A percentile compares a stretch with the other conserved stretches of the same genome.
These are phyloP conservation scores for Jatropha multifida DNA, from an alignment of 441 rosid genomes.

Conservation along the genomic window DNA sequence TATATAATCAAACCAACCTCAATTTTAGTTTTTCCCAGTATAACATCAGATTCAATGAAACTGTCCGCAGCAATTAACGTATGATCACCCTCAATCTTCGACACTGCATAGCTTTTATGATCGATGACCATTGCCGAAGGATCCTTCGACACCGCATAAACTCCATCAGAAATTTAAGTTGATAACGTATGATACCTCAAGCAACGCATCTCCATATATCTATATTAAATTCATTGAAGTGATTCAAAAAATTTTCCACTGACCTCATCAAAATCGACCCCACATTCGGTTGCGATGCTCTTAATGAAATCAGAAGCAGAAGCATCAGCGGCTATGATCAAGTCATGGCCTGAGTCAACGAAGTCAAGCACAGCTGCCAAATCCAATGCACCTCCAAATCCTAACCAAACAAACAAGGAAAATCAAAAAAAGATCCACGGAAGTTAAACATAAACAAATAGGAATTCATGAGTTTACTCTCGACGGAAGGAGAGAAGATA, in stretches of 20 bases:
- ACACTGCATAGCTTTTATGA: constrained; percentile 60
- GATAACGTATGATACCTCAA: not conserved
- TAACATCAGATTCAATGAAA: constrained; percentile 58
- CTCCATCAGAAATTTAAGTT: constrained; percentile 3
- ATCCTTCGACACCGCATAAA: constrained; percentile 43
- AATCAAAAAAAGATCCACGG: not conserved
- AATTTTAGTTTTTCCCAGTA: constrained; percentile 59
- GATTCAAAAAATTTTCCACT: constrained; percentile 10
- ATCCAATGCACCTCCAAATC: constrained; percentile 72
- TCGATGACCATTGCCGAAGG: constrained; percentile 70
- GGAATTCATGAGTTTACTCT: constrained; percentile 46
- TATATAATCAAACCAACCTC: constrained; percentile 38
- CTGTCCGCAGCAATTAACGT: constrained; percentile 66
- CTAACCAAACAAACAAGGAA: constrained; percentile 23
- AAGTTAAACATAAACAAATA: not conserved
- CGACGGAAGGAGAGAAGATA: constrained; percentile 71
- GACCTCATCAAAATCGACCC: constrained; percentile 86
- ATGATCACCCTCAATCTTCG: constrained; percentile 66
- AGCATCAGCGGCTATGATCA: constrained; percentile 74
- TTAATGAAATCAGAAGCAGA: constrained; percentile 70
- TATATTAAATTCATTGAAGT: not conserved
- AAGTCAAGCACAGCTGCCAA: constrained; percentile 65
- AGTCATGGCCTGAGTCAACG: constrained; percentile 85
- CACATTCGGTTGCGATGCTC: constrained; percentile 69
- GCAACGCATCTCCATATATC: not conserved